Base-by-base conservation (phyloP, 768 basidiomycete species). In the Aureoboletus auriporus region DNA sequence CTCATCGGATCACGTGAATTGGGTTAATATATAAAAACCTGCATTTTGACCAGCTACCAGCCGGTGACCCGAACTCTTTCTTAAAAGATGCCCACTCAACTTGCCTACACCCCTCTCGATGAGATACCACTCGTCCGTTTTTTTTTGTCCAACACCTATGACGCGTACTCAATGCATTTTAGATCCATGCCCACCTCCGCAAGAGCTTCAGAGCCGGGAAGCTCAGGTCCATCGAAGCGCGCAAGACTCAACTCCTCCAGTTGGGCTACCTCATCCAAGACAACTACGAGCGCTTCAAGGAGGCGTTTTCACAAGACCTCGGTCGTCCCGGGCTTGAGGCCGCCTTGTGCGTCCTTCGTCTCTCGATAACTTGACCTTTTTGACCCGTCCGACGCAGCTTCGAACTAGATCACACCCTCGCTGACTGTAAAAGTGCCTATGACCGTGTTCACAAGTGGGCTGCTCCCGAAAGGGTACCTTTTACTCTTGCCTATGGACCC, bases 171-270 rank as follows among this genome's bases (percentile, higher is more conserved):
- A 6, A 23, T n/a, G 8, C 16, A 23, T 20, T 12, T 3, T 54
- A 88, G 86, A 79, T 84, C 48, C 78, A 79, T 46, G 70, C 70
- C 23, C 69, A 72, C 39, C 69, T 91, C 17, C 71, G 67, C 26
- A 69, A 71, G n/a, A 78, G 76, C 6, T 91, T 89, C 65, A 68
- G 67, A 28, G 68, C 79, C 1, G 86, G 87, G 13, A 89, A 83
- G 62, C 77, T 80, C 36, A 82, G 71, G 58, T 66, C 78, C n/a
- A 71, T 91, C 47, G 74, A 74, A 11, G 89, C 75, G 60, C 75
- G 91, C 58, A 90, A 83, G 66, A 75, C 80, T 38, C 89, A 91
- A 67, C 73, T 93, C 23, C 74, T 83, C n/a, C 79, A 84, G 59
- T 75, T 93, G 11, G 82, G 75, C 8, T 86, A 88, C 62, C 68